Conservation (phyloP, 129 eudicot species). For the Pseudognaphalium luteoalbum region DNA sequence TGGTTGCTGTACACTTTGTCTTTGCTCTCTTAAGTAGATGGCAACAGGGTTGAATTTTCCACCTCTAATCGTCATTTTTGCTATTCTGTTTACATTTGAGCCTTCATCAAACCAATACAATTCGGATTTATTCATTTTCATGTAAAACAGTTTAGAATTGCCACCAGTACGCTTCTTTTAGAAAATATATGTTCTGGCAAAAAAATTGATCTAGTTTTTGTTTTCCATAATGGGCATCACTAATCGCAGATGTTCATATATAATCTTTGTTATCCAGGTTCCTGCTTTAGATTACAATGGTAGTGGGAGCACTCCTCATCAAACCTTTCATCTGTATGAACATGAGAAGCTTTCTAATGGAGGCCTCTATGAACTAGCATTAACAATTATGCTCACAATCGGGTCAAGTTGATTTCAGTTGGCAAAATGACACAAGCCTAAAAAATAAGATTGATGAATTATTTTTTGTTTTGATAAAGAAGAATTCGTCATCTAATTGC, state of each 20-base stretch:
- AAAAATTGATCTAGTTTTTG: neutral
- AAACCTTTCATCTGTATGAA: slow-evolving; percentile 32
- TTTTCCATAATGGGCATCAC: neutral
- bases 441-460: too few species aligned
- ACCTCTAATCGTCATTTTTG: neutral
- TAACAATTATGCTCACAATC: neutral
- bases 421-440: neutral
- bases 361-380: neutral
- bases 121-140: neutral
- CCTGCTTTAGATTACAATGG: slow-evolving; percentile 22
- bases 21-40: neutral
- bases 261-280: slow-evolving; percentile 30
- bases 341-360: slow-evolving; percentile 14
- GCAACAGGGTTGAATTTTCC: neutral
- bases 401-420: neutral
- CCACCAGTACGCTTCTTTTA: neutral
- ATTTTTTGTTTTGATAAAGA: too few species aligned
- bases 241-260: neutral
- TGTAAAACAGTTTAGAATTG: neutral
- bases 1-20: too few species aligned
- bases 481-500: too few species aligned
- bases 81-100: neutral
- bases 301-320: slow-evolving; percentile 15
- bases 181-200: neutral
- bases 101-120: neutral